Evolutionary conservation across 1,139 yeast genomes (phyloP).

Genomic region (Kodamaea alishanica): DNA sequence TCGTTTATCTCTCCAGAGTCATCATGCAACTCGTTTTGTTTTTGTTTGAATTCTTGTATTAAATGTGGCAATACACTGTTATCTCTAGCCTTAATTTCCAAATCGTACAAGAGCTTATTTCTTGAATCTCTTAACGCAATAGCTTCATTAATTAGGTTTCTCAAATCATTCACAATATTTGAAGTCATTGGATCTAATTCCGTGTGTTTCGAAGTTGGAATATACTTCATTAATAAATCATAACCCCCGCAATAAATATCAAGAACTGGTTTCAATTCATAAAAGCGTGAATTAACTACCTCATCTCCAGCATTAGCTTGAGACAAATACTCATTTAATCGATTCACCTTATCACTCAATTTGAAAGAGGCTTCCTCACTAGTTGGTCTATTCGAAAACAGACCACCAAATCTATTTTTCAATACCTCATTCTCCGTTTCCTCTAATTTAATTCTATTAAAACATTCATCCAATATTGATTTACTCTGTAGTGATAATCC

Average conservation of each 20-base stretch:
- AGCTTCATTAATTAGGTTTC: slow-evolving; percentile 27
- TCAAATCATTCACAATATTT: slow-evolving; percentile 36
- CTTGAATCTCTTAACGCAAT: slow-evolving; percentile 30
- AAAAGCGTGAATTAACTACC: slow-evolving; percentile 42
- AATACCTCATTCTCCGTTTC: slow-evolving; percentile 53
- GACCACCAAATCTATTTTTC: slow-evolving; percentile 31
- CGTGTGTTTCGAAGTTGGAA: slow-evolving; percentile 49
- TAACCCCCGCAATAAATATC: slow-evolving; percentile 44
- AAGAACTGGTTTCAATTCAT: slow-evolving; percentile 41
- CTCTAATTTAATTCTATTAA: slow-evolving; percentile 48
- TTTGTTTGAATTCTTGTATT: slow-evolving; percentile 38
- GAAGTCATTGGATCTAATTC: slow-evolving; percentile 41
- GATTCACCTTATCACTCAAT: slow-evolving; percentile 37
- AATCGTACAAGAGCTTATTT: slow-evolving; percentile 34
- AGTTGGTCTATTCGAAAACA: slow-evolving; percentile 49
- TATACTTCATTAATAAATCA: slow-evolving; percentile 35
- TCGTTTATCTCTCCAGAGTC: slow-evolving; percentile 23
- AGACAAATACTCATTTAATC: slow-evolving; percentile 46
- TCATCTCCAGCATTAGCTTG: slow-evolving; percentile 66
- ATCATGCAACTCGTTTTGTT: slow-evolving; percentile 17
- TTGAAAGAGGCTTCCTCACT: slow-evolving; percentile 39
- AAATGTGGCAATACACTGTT: slow-evolving; percentile 51
- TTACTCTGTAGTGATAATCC: slow-evolving; percentile 38
- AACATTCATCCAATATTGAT: slow-evolving; percentile 42
- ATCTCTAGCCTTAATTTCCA: slow-evolving; percentile 45